phyloP scores from a whole-genome alignment of 176 grass and related monocot genomes.

The Olyra latifolia region DNA sequence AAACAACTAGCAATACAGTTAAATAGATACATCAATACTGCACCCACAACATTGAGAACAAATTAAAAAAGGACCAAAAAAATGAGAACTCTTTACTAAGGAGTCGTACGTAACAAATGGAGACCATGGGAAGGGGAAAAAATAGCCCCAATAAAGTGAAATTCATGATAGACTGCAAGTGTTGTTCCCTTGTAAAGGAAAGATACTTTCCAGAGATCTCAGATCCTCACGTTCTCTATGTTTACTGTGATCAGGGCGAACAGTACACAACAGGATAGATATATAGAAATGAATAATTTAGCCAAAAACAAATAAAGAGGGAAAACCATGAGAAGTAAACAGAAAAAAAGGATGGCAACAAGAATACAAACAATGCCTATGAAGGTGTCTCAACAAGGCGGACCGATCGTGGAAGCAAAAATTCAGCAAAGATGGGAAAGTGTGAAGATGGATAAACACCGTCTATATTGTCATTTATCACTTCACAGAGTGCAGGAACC shows the following conservation, averaged over 20 bases:
- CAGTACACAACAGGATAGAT: neutral
- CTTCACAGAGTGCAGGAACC: slow-evolving; percentile 87
- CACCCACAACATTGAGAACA: neutral
- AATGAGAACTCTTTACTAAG: neutral
- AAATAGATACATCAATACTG: neutral
- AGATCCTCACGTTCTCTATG: neutral
- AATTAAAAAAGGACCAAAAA: neutral
- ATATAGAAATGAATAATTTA: slow-evolving; percentile 20
- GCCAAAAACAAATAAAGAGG: neutral
- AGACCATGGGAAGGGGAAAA: neutral
- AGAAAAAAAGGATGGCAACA: slow-evolving; percentile 25
- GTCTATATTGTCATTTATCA: slow-evolving; percentile 95
- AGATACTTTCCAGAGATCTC: neutral
- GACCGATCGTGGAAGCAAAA: slow-evolving; percentile 88
- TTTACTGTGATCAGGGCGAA: neutral
- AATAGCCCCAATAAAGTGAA: neutral
- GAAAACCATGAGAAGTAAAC: neutral
- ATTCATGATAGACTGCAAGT: neutral
- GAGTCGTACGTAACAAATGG: neutral
- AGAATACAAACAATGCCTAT: slow-evolving; percentile 20
- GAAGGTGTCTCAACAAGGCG: slow-evolving; percentile 53
- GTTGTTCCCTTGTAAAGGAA: neutral
- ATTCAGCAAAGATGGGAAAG: slow-evolving; percentile 82
- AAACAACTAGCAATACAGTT: neutral
- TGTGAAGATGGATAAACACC: slow-evolving; percentile 91